These are phyloP conservation scores for Picochlorum sp. DNA, from an alignment of 139 green algal species.

Conservation along the genomic window DNA sequence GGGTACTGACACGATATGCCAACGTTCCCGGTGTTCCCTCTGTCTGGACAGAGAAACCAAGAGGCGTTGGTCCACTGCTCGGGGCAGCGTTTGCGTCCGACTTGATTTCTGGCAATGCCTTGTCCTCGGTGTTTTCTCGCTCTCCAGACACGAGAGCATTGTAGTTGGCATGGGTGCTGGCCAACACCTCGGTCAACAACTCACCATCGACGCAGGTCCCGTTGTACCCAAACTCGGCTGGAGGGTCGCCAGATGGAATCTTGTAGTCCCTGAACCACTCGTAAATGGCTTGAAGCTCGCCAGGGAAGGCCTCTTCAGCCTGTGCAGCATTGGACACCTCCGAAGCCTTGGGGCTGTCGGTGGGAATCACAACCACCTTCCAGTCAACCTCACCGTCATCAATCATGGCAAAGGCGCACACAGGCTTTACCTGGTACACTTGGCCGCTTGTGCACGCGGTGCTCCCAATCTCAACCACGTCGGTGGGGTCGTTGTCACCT, in stretches of 20 bases:
- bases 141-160: conserved; percentile 33
- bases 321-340: conserved; percentile 89
- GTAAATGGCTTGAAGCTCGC: conserved; percentile 84
- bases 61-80: too few species aligned
- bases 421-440: conserved; percentile 76
- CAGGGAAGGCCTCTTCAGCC: conserved; percentile 92
- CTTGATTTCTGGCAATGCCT: too few species aligned
- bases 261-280: conserved; percentile 99
- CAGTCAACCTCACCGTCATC: conserved; percentile 99
- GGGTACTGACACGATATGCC: too few species aligned
- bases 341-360: conserved; percentile 84
- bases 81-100: too few species aligned
- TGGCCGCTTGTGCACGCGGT: conserved; percentile 60
- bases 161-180: conserved; percentile 45
- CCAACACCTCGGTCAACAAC: conserved; percentile 29
- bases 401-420: conserved; percentile 93
- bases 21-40: too few species aligned
- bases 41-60: conserved; percentile 12
- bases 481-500: conserved; percentile 97
- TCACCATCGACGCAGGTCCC: conserved; percentile 43
- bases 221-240: conserved; percentile 89
- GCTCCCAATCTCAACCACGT: conserved; percentile 95
- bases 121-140: conserved; percentile 41
- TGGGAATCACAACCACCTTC: conserved; percentile 90
- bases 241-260: conserved; percentile 93